Conservation (phyloP, 2,329 filamentous ascomycete genomes). For the Alternaria gaisen region DNA sequence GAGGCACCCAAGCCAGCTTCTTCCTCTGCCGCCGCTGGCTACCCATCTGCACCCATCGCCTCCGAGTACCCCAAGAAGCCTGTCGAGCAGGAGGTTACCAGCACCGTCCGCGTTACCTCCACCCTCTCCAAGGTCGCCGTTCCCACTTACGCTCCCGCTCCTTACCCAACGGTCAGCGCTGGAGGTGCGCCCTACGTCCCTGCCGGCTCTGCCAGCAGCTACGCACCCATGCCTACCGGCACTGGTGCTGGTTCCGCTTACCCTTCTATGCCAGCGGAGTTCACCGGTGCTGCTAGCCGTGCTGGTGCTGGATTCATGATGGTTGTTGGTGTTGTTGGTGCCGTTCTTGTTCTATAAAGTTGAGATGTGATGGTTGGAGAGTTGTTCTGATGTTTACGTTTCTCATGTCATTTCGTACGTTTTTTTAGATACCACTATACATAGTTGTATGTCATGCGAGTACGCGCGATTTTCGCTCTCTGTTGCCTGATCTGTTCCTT, state of each 20-base stretch:
- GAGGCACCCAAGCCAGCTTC: slow-evolving; percentile 9
- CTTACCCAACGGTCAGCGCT: slow-evolving; percentile 13
- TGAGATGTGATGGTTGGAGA: neutral
- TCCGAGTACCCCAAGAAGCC: slow-evolving; percentile 27
- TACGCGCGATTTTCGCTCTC: neutral
- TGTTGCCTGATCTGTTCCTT: neutral
- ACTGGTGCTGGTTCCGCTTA: slow-evolving; percentile 25
- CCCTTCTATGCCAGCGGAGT: slow-evolving; percentile 27
- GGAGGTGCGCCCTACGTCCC: slow-evolving; percentile 11
- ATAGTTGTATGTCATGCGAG: slow-evolving; percentile 7
- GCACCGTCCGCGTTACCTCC: slow-evolving; percentile 25
- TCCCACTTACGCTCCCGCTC: slow-evolving; percentile 20
- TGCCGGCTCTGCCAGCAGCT: slow-evolving; percentile 12
- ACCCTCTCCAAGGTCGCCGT: slow-evolving; percentile 35
- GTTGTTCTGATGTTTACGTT: slow-evolving; percentile 4
- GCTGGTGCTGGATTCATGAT: slow-evolving; percentile 32
- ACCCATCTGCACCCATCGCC: slow-evolving; percentile 7
- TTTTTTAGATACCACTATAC: slow-evolving; percentile 7
- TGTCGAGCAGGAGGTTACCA: slow-evolving; percentile 10
- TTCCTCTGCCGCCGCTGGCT: neutral
- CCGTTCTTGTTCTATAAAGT: slow-evolving; percentile 33
- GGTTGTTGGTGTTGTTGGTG: slow-evolving; percentile 29
- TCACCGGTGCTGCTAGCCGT: slow-evolving; percentile 39
- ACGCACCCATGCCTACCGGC: slow-evolving; percentile 15
- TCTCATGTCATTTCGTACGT: slow-evolving; percentile 11